These are phyloP conservation scores for Cryptococcus hybrid DNA, from an alignment of 1,284 basidiomycete genomes.

Conservation along the genomic window DNA sequence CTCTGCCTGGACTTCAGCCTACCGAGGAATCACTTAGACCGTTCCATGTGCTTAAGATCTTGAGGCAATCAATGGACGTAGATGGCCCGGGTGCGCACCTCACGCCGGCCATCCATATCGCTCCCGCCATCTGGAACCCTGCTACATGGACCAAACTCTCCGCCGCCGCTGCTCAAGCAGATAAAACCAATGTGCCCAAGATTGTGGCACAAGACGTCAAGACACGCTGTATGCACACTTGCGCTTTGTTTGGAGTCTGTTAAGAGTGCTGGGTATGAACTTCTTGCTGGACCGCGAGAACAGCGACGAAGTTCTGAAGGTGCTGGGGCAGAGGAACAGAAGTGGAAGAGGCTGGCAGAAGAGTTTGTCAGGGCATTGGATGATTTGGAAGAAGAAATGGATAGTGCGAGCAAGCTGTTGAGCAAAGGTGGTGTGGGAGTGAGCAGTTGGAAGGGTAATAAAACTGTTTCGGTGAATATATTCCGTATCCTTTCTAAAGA, in stretches of 20 bases:
- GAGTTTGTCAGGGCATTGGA: conserved; percentile 52
- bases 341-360: conserved; percentile 66
- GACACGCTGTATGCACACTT: conserved; percentile 29
- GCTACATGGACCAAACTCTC: conserved; percentile 12
- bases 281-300: conserved; percentile 40
- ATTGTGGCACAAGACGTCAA: conserved; percentile 36
- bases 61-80: conserved; percentile 72
- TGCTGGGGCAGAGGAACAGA: conserved; percentile 37
- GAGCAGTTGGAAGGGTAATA: conserved; percentile 69
- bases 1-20: conserved; percentile 53
- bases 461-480: conserved; percentile 62
- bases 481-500: neutral
- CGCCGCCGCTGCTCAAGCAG: neutral
- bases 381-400: conserved; percentile 80
- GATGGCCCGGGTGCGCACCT: conserved; percentile 82
- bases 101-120: conserved; percentile 81
- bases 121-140: conserved; percentile 74
- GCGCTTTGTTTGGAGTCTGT: conserved; percentile 28
- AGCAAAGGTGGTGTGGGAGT: conserved; percentile 75
- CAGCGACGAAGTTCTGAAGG: conserved; percentile 3
- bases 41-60: conserved; percentile 82
- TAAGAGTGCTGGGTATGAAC: conserved; percentile 54
- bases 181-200: conserved; percentile 13
- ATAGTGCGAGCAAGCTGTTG: conserved; percentile 82
- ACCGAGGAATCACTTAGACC: conserved; percentile 74